These are phyloP conservation scores for Vanderwaltozyma yarrowii DNA, from an alignment of 805 yeast genomes.

Conservation along the genomic window DNA sequence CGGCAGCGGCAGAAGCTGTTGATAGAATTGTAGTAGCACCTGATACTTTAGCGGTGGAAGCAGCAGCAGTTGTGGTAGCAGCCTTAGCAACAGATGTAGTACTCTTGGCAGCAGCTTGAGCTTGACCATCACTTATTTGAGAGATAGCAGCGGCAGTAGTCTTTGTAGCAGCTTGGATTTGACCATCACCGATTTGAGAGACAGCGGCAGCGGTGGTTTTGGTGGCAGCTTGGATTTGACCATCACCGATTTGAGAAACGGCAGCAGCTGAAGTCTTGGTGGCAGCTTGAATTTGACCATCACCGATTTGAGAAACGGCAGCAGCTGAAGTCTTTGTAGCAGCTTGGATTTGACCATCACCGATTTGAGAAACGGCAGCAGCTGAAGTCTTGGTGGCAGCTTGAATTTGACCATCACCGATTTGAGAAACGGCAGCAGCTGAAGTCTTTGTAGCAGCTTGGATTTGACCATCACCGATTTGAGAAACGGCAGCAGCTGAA, in stretches of 20 bases:
- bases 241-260: too few relatives aligned
- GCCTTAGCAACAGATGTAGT: too few relatives aligned
- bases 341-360: slow-evolving; percentile 31
- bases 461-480: slow-evolving; percentile 38
- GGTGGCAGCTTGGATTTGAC: too few relatives aligned
- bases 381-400: slow-evolving; percentile 8
- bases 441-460: slow-evolving; percentile 17
- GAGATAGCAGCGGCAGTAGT: slow-evolving; percentile 31
- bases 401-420: slow-evolving; percentile 4
- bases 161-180: background rate
- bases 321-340: slow-evolving; percentile 16
- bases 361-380: too few relatives aligned
- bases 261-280: slow-evolving; percentile 9
- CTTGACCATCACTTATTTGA: slow-evolving; percentile 40
- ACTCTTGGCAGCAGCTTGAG: too few relatives aligned
- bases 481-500: slow-evolving; percentile 28
- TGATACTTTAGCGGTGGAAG: slow-evolving; percentile 36
- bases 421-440: slow-evolving; percentile 19
- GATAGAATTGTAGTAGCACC: slow-evolving; percentile 28
- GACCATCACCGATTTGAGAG: too few relatives aligned
- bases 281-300: too few relatives aligned
- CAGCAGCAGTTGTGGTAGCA: slow-evolving; percentile 15
- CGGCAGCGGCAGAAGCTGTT: slow-evolving; percentile 19
- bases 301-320: too few relatives aligned
- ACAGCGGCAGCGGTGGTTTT: too few relatives aligned